Evolutionary conservation across 1,139 yeast species (phyloP), one percentile per base, ranked within the genome.

Genomic region (Hyphopichia wangnamkhiaoensis): DNA sequence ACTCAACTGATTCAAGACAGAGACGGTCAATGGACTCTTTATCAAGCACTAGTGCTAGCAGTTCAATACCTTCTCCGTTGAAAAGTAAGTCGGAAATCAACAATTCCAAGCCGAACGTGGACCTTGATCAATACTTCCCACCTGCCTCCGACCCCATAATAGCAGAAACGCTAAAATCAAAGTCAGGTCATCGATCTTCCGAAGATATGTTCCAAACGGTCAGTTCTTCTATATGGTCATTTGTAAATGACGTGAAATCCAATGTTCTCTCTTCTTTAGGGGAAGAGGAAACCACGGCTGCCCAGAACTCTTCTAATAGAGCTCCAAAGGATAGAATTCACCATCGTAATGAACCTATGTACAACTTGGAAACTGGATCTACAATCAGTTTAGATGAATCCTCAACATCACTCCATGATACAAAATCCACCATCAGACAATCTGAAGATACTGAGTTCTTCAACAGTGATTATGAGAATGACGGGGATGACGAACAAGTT

Each of bases 181-280:
- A 26, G 7, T 13, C 29, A 33, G 9, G 19, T 15, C 29, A 38
- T 17, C 42, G 43, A 37, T 41, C 37, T 31, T 40, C 51, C 9
- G 71, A 67, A 19, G 74, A 68, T 40, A 63, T 71, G 70, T 50
- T 72, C 19, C 73, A 68, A 40, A 58, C 66, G 3, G 76, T 71
- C 1, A 68, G 75, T 3, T 58, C 68, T 14, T 70, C 75, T 8
- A 62, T 72, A 12, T 71, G 76, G 76, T 53, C 75, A 2, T 71
- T 72, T 54, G 74, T 72, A 15, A 70, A 65, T 45, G 76, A 71
- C 37, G 71, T 72, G 13, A 67, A 67, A 41, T 39, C 62, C 34
- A 70, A 69, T 42, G 71, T 70, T 13, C 50, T 67, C 28, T 58
- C 70, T 5, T 58, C 73, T 4, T 52, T 69, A 37, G 58, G 60